These are phyloP conservation scores for Xylaria intraflava DNA, from an alignment of 495 filamentous ascomycete species.

Conservation along the genomic window DNA sequence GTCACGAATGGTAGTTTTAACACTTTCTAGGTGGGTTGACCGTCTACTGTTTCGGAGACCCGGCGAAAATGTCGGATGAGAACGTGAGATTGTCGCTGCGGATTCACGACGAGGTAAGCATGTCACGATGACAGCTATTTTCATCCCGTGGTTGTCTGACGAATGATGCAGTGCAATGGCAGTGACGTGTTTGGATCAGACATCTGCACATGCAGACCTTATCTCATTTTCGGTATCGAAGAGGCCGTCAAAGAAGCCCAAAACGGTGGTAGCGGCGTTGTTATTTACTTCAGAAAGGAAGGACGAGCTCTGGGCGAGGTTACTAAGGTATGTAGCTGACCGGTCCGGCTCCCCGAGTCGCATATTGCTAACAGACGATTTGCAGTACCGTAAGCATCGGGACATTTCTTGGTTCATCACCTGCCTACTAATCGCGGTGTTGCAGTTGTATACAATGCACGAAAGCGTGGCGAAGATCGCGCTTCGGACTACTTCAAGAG, in stretches of 20 bases:
- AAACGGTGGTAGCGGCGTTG: slow-evolving; percentile 87
- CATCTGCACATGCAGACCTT: slow-evolving; percentile 96
- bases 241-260: slow-evolving; percentile 97
- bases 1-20: slow-evolving; percentile 22
- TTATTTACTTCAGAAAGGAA: slow-evolving; percentile 99
- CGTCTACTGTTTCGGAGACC: slow-evolving; percentile 95
- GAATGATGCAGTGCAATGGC: slow-evolving; percentile 65
- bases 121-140: not conserved
- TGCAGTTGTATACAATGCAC: slow-evolving; percentile 86
- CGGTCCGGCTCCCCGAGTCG: not conserved
- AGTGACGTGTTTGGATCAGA: slow-evolving; percentile 98
- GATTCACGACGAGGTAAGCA: slow-evolving; percentile 76
- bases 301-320: slow-evolving; percentile 94
- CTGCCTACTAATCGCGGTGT: slow-evolving; percentile 26
- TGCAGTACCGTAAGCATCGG: slow-evolving; percentile 41
- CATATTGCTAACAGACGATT: slow-evolving; percentile 9
- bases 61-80: slow-evolving; percentile 83
- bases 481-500: slow-evolving; percentile 97
- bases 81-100: slow-evolving; percentile 79
- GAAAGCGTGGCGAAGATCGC: slow-evolving; percentile 75
- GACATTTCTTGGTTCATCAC: not conserved
- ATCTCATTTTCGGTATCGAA: slow-evolving; percentile 92
- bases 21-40: slow-evolving; percentile 70
- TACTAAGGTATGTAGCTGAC: slow-evolving; percentile 59
- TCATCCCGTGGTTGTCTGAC: slow-evolving; percentile 20